Evolutionary conservation across 2,329 filamentous ascomycete genomes (phyloP), one percentile per base, ranked within the genome.

Genomic region (Sphaerostilbella broomeana): DNA sequence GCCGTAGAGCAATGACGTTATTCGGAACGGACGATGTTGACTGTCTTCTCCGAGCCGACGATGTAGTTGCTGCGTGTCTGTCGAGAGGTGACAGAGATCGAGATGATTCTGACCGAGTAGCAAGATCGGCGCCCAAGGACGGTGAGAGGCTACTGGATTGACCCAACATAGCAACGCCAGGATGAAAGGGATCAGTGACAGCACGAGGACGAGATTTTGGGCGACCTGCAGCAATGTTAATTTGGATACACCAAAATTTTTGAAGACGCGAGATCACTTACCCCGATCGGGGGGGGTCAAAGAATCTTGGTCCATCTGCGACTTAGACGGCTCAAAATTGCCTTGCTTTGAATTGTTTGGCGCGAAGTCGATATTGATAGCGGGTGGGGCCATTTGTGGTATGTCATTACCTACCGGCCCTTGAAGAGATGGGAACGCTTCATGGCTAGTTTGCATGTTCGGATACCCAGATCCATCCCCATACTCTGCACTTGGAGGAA

Each of bases 291-390:
- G 90, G 1, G 89, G 89, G 35, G 84, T 92, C 46, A 95, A 65
- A 4, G 88, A 87, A 58, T 94, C 86, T 47, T 81, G 73, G 49
- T 86, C 79, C 49, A 80, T 67, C n/a, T 71, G 70, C 20, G 73
- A 64, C 54, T 84, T 86, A 15, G 73, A 69, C 19, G 76, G 74
- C 32, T 61, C 57, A 40, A 62, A 63, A 21, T 49, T 38, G 22
- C 48, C 52, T 19, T 49, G 51, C 44, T 58, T 61, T 22, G 42
- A 75, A 68, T 37, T 84, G 77, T 81, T 81, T 17, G 89, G 89
- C 12, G 88, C 89, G 60, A 86, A 88, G 57, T 95, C 86, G 51
- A 95, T 92, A 56, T 92, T 94, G 62, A 95, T 95, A 36, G 89
- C 86, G 0, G 89, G 89, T n/a, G 89, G 86, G 4, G 83, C 84